These are phyloP conservation scores for Wickerhamia fluorescens DNA, from an alignment of 805 yeast genomes.

Conservation along the genomic window DNA sequence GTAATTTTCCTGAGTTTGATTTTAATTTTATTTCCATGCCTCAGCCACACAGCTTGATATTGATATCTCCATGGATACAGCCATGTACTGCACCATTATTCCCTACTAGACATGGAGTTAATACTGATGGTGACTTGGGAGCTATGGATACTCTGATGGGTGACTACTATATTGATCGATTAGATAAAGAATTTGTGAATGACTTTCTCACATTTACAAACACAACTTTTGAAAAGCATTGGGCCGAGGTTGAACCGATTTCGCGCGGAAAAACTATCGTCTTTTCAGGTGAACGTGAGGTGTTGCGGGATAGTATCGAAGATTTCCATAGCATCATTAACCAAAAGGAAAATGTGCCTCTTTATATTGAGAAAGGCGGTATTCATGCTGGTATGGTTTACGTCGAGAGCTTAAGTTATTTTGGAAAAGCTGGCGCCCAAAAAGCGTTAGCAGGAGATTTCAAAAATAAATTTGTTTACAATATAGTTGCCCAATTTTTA, in stretches of 20 bases:
- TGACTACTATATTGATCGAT: constrained; percentile 22
- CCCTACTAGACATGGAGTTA: constrained; percentile 16
- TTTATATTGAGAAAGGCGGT: constrained; percentile 24
- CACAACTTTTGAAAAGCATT: constrained; percentile 16
- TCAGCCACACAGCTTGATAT: constrained; percentile 22
- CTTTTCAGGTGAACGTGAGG: constrained; percentile 28
- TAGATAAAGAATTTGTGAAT: constrained; percentile 8
- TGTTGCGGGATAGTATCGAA: constrained; percentile 23
- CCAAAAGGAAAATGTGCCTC: constrained; percentile 12
- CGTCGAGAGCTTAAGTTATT: constrained; percentile 27
- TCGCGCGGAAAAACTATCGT: constrained; percentile 14
- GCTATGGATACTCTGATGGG: constrained; percentile 22
- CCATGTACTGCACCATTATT: constrained; percentile 17
- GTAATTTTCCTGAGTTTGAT: constrained; percentile 12
- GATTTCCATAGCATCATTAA: constrained; percentile 15
- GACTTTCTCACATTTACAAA: constrained; percentile 17
- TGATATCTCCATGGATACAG: constrained; percentile 31
- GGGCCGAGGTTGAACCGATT: constrained; percentile 21
- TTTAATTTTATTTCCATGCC: constrained; percentile 12
- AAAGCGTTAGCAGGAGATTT: constrained; percentile 21
- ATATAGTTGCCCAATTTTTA: constrained; percentile 12
- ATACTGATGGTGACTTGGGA: constrained; percentile 26
- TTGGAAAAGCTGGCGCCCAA: constrained; percentile 13
- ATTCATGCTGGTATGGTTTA: constrained; percentile 28
- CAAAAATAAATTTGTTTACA: constrained; percentile 12